Evolutionary conservation across 2,329 filamentous ascomycete genomes (phyloP).

Genomic region (Cordyceps militaris): DNA sequence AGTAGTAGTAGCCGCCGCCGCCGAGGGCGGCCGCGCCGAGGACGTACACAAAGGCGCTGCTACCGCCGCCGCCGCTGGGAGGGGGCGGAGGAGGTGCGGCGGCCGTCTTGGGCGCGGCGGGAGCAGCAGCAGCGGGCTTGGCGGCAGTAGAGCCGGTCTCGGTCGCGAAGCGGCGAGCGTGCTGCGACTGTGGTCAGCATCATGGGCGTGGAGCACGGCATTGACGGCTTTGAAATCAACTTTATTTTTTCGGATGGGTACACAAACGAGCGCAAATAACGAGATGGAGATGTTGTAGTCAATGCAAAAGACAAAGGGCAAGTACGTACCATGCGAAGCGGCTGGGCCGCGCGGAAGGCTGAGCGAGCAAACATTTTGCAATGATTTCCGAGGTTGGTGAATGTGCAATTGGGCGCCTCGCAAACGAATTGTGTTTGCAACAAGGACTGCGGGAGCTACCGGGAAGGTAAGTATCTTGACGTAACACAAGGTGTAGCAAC

Average conservation of each 20-base stretch:
- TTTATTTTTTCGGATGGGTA: too few relatives aligned
- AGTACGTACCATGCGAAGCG: constrained; percentile 55
- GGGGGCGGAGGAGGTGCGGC: constrained; percentile 32
- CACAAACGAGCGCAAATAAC: neutral
- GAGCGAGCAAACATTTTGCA: constrained; percentile 60
- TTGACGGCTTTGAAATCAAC: neutral
- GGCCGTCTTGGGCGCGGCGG: constrained; percentile 30
- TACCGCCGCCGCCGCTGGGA: constrained; percentile 40
- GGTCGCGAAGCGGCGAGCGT: constrained; percentile 61
- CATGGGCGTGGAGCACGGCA: constrained; percentile 12
- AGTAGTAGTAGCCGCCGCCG: constrained; percentile 51
- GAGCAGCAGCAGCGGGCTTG: constrained; percentile 28
- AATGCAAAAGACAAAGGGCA: constrained; percentile 3
- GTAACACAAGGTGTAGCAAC: constrained; percentile 1
- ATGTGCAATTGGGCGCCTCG: constrained; percentile 17
- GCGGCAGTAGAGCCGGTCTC: constrained; percentile 27
- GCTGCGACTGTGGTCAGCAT: constrained; percentile 34
- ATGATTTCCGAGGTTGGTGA: neutral
- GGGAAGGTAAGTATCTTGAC: neutral
- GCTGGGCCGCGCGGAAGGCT: constrained; percentile 56
- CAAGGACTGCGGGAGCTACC: constrained; percentile 8
- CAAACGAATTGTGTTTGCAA: neutral
- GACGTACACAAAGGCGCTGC: constrained; percentile 53
- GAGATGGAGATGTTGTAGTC: neutral
- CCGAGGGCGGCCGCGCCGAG: constrained; percentile 54